These are phyloP conservation scores for Sarocladium strictum DNA, from an alignment of 2,329 filamentous ascomycete genomes.

Conservation along the genomic window DNA sequence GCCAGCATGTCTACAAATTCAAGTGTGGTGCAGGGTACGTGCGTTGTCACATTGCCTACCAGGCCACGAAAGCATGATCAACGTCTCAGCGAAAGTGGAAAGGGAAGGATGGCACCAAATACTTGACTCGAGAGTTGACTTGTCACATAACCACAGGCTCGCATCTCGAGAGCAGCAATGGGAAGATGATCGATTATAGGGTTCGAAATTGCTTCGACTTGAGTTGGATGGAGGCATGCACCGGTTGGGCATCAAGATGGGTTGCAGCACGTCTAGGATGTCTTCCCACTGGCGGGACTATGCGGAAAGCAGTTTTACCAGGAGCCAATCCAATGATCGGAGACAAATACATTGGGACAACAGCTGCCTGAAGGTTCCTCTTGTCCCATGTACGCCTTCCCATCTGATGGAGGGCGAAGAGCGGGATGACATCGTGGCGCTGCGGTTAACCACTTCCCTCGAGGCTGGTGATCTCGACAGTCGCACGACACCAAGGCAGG, in stretches of 20 bases:
- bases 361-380: neutral
- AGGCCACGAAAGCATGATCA: neutral
- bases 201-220: too few species aligned
- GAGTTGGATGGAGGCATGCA: neutral
- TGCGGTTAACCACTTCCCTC: neutral
- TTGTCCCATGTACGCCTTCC: neutral
- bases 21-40: neutral
- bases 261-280: neutral
- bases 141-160: neutral
- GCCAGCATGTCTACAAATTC: too few species aligned
- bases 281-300: neutral
- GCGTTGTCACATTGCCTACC: neutral
- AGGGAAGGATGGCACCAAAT: neutral
- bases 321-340: too few species aligned
- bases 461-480: neutral
- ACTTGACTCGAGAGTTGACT: neutral
- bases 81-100: neutral
- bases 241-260: constrained; percentile 1
- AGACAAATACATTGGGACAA: neutral
- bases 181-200: neutral
- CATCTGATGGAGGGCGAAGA: too few species aligned
- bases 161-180: neutral
- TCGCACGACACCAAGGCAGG: neutral
- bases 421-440: neutral
- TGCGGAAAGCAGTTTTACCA: too few species aligned